Conservation (phyloP, 768 basidiomycete species). For the Tulasnella sp. region DNA sequence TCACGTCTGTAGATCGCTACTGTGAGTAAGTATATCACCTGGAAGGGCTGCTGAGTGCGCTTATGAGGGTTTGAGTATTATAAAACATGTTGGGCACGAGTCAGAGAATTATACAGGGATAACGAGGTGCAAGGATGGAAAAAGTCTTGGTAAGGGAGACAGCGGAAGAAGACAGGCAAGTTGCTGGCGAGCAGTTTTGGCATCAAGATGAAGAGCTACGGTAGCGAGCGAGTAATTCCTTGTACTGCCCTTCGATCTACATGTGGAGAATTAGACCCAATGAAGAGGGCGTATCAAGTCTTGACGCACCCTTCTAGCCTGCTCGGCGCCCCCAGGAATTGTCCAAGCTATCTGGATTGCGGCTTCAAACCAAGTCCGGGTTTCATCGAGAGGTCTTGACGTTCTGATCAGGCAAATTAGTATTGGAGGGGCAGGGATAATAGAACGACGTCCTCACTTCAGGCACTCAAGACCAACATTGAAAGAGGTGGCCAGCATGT, state of each 20-base stretch:
- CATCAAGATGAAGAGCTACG: slow-evolving; percentile 23
- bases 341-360: slow-evolving; percentile 76
- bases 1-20: too few relatives aligned
- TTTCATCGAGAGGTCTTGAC: slow-evolving; percentile 70
- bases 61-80: too few relatives aligned
- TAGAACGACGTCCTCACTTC: too few relatives aligned
- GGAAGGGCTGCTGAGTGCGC: too few relatives aligned
- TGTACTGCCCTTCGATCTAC: slow-evolving; percentile 75
- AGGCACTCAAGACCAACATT: slow-evolving; percentile 86
- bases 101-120: too few relatives aligned
- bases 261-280: background rate
- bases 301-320: slow-evolving; percentile 67
- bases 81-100: too few relatives aligned
- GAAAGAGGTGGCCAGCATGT: slow-evolving; percentile 80
- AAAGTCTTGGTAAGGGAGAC: too few relatives aligned
- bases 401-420: slow-evolving; percentile 50
- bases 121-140: too few relatives aligned
- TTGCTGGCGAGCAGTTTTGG: too few relatives aligned
- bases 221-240: slow-evolving; percentile 65
- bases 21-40: too few relatives aligned
- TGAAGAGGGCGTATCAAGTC: background rate
- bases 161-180: too few relatives aligned
- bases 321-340: slow-evolving; percentile 67
- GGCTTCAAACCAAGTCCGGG: slow-evolving; percentile 84
- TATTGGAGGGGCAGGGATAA: background rate